Percentiles rank a stretch among this genome's conserved stretches.
Evolutionary conservation across 805 yeast genomes (phyloP).

Genomic region (Kuraishia borneana): DNA sequence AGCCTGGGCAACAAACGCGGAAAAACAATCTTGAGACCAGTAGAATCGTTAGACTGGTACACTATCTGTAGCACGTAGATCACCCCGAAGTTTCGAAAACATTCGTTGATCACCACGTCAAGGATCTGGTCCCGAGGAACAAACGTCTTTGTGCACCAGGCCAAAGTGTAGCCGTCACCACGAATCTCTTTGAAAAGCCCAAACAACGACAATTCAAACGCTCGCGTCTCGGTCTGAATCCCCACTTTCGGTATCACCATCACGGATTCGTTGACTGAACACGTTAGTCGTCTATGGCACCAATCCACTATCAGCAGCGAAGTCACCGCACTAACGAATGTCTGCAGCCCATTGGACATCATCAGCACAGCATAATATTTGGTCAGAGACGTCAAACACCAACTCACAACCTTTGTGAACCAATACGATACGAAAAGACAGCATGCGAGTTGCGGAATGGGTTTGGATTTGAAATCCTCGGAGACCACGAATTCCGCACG

Average conservation of each 20-base stretch:
- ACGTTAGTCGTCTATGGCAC: too few relatives aligned
- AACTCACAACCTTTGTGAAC: too few relatives aligned
- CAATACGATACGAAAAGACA: too few relatives aligned
- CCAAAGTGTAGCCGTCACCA: background rate
- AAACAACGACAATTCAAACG: background rate
- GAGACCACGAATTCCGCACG: too few relatives aligned
- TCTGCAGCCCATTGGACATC: too few relatives aligned
- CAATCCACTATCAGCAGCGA: too few relatives aligned
- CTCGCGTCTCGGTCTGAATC: background rate
- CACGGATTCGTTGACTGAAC: too few relatives aligned
- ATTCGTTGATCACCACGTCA: background rate
- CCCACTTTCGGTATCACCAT: background rate
- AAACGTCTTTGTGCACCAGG: background rate
- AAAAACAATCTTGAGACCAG: background rate
- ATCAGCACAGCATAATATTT: too few relatives aligned
- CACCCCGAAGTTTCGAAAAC: background rate
- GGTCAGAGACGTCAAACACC: too few relatives aligned
- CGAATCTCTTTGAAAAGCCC: background rate
- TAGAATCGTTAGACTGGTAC: background rate
- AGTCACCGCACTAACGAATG: too few relatives aligned
- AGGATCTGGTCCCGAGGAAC: background rate
- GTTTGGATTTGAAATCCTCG: too few relatives aligned
- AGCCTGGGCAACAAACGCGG: background rate
- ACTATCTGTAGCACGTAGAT: background rate
- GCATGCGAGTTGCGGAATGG: too few relatives aligned